A percentile compares a stretch with the other conserved stretches of the same genome.
Conservation (phyloP, 2,329 filamentous ascomycete genomes). For the Trichoderma endophyticum region DNA sequence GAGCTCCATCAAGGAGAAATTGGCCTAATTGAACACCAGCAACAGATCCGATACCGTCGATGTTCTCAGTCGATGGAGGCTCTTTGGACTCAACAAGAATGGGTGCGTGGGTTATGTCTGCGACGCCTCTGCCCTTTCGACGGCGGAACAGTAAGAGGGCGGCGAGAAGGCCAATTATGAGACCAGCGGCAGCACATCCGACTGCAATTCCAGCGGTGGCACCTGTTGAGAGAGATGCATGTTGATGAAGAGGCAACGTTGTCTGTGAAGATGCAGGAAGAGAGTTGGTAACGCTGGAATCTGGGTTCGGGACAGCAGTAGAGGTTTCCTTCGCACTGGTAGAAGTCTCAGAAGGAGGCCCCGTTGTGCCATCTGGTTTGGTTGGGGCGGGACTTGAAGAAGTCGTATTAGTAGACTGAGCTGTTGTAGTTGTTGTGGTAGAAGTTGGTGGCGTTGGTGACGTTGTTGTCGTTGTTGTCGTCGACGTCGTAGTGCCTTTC, state of each 20-base stretch:
- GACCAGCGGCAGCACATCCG: slow-evolving; percentile 30
- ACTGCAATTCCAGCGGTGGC: slow-evolving; percentile 23
- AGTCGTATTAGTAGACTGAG: background rate
- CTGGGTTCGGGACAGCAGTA: background rate
- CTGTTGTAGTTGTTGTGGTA: background rate
- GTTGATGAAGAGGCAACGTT: background rate
- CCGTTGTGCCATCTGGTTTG: background rate
- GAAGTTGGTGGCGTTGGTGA: no score
- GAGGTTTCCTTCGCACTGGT: background rate
- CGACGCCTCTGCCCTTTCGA: slow-evolving; percentile 16
- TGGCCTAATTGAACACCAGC: slow-evolving; percentile 29
- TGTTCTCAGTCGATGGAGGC: background rate
- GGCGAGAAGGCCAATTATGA: slow-evolving; percentile 26
- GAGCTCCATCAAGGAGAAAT: slow-evolving; percentile 36
- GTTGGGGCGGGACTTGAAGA: background rate
- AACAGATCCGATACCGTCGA: background rate
- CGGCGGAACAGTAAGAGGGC: slow-evolving; percentile 27
- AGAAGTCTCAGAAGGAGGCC: background rate
- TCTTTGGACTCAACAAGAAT: background rate
- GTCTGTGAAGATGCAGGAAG: background rate
- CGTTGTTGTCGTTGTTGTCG: background rate
- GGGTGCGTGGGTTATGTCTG: background rate
- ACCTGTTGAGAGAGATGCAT: background rate
- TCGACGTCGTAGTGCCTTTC: no score
- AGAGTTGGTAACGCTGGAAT: background rate